Percentiles rank a stretch among this genome's conserved stretches.
These are phyloP conservation scores for Hippophae rhamnoides DNA, from an alignment of 306 rosid species.

Conservation along the genomic window DNA sequence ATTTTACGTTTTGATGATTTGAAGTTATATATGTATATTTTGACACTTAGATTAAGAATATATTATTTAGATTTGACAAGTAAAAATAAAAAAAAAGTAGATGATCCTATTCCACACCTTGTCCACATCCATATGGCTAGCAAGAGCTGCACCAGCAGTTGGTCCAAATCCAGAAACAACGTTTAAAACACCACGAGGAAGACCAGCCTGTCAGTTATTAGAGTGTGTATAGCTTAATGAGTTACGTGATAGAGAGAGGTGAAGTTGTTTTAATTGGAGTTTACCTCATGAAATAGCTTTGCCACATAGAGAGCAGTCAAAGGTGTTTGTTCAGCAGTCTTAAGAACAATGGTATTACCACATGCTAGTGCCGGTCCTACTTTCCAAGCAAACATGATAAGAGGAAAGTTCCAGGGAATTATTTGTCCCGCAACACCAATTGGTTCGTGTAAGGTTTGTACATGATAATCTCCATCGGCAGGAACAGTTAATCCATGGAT, in stretches of 20 bases:
- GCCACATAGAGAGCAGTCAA: slow-evolving; percentile 64
- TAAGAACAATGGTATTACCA: slow-evolving; percentile 73
- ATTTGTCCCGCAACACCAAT: slow-evolving; percentile 93
- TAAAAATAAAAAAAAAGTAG: too few relatives aligned
- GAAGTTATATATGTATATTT: too few relatives aligned
- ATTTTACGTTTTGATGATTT: too few relatives aligned
- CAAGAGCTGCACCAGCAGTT: slow-evolving; percentile 88
- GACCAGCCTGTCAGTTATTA: slow-evolving; percentile 57
- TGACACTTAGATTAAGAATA: too few relatives aligned
- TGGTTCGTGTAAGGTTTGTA: slow-evolving; percentile 88
- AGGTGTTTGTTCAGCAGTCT: slow-evolving; percentile 97
- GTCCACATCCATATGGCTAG: slow-evolving; percentile 90
- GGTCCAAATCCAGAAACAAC: slow-evolving; percentile 87
- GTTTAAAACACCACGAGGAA: slow-evolving; percentile 82
- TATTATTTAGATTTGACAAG: too few relatives aligned
- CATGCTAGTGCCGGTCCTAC: slow-evolving; percentile 84
- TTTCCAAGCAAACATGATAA: slow-evolving; percentile 88
- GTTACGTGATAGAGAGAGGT: background rate
- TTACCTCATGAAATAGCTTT: slow-evolving; percentile 67
- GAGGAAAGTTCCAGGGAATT: slow-evolving; percentile 97
- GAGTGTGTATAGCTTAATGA: too few relatives aligned
- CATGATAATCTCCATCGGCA: slow-evolving; percentile 68
- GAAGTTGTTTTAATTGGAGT: slow-evolving; percentile 5
- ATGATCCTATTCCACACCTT: slow-evolving; percentile 33
- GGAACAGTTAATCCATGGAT: slow-evolving; percentile 83